Evolutionary conservation across 495 filamentous ascomycete species (phyloP), one percentile per base, ranked within the genome.

Genomic region (Hypomontagnella submonticulosa): DNA sequence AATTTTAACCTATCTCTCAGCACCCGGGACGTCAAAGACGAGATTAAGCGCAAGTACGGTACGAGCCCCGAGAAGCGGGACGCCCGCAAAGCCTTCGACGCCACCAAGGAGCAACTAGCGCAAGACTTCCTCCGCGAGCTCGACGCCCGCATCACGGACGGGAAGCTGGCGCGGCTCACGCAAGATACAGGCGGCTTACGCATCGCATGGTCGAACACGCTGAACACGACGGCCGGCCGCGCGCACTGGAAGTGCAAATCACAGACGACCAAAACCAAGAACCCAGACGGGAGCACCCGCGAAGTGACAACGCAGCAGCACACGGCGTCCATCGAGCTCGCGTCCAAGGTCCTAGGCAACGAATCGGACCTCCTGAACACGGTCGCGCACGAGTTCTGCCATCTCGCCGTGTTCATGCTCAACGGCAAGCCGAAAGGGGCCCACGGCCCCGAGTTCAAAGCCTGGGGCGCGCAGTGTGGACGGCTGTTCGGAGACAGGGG

Each of bases 321-420:
- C 71, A 73, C 88, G 66, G 92, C 91, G 5, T 84, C 76, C 9
- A 97, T 99, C 71, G 93, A 98, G 66, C 85, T 99, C 3, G 90
- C 94, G 0, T 86, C 90, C 53, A 93, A 92, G 59, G 89, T 99
- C 46, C 90, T 98, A 52, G 83, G 89, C 73, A 85, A 88, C 72
- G 84, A 90, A 56, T 80, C 91, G 42, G 87, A 92, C 16, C 82
- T 99, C 16, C 80, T 93, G 46, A 96, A 97, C 74, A 91, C 91
- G 0, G 70, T 97, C 16, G 92, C 93, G 2, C 95, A 99, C 75
- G 95, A 99, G 65, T 99, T 92, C 80, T 97, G 94, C 76, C 95
- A 99, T 72, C 81, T 98, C 0, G 88, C 91, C 30, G 93, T 90
- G 69, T 96, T 90, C 75, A 92, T 97, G 81, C 80, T 97, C 48